phyloP scores from a whole-genome alignment of 2,329 filamentous ascomycete species.

The Aspergillus luchuensis region DNA sequence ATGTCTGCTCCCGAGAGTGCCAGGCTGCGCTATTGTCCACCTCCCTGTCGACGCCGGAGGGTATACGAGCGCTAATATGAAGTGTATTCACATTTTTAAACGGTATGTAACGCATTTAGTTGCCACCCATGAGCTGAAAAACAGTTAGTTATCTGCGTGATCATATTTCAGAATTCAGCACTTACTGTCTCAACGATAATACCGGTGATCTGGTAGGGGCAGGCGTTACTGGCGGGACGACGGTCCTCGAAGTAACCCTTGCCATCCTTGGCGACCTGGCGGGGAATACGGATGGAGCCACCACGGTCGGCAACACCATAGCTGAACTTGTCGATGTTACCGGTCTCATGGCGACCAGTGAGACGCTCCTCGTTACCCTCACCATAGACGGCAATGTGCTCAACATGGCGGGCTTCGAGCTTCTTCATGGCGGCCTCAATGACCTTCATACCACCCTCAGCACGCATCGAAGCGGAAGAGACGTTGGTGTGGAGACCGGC shows the following conservation, averaged over 20 bases:
- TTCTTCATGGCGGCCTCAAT: slow-evolving; percentile 88
- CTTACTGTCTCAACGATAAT: slow-evolving; percentile 73
- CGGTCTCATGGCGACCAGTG: slow-evolving; percentile 92
- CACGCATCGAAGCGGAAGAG: slow-evolving; percentile 84
- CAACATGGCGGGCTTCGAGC: slow-evolving; percentile 72
- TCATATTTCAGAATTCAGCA: background rate
- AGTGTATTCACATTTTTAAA: slow-evolving; percentile 29
- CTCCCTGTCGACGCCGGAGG: slow-evolving; percentile 43
- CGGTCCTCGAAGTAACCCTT: slow-evolving; percentile 94
- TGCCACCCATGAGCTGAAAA: slow-evolving; percentile 43
- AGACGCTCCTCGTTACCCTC: slow-evolving; percentile 94
- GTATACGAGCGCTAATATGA: slow-evolving; percentile 44
- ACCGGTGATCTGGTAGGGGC: slow-evolving; percentile 82
- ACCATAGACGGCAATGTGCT: slow-evolving; percentile 92
- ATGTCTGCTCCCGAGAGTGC: slow-evolving; percentile 35
- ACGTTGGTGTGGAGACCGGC: slow-evolving; percentile 94
- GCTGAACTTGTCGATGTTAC: slow-evolving; percentile 87
- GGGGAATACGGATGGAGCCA: slow-evolving; percentile 88
- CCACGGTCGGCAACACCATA: slow-evolving; percentile 97
- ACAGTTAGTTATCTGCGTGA: slow-evolving; percentile 11
- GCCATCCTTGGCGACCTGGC: slow-evolving; percentile 79
- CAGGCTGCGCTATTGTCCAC: slow-evolving; percentile 39
- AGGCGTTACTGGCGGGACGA: slow-evolving; percentile 80
- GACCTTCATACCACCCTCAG: slow-evolving; percentile 89
- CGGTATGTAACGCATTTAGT: slow-evolving; percentile 31